phyloP scores from a whole-genome alignment of 495 filamentous ascomycete genomes.

The Neurospora discreta region DNA sequence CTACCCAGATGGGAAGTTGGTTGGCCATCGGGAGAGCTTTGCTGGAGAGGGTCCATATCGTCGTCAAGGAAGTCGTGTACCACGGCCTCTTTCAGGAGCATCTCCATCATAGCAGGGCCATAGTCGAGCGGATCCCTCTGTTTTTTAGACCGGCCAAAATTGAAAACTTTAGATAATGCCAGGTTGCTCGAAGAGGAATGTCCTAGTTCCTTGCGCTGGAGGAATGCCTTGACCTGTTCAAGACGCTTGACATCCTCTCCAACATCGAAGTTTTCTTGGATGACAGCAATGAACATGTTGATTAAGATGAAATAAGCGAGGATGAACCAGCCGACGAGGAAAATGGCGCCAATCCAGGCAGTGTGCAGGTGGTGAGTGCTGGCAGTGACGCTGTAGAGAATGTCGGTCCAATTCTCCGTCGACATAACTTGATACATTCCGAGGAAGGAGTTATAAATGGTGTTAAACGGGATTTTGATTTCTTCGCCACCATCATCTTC shows the following conservation, averaged over 20 bases:
- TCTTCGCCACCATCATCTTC: constrained; percentile 42
- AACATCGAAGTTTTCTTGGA: constrained; percentile 99
- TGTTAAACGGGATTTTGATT: constrained; percentile 65
- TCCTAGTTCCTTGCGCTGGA: constrained; percentile 82
- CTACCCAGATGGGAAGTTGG: constrained; percentile 18
- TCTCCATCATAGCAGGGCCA: constrained; percentile 78
- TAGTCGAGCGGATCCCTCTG: constrained; percentile 79
- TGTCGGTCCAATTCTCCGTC: constrained; percentile 88
- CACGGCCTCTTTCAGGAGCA: constrained; percentile 91
- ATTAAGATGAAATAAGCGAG: constrained; percentile 90
- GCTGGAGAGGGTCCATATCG: constrained; percentile 32
- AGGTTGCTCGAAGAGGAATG: constrained; percentile 49
- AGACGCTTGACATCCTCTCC: constrained; percentile 96
- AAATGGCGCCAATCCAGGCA: constrained; percentile 89
- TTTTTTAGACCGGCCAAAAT: constrained; percentile 53
- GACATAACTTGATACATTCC: constrained; percentile 99
- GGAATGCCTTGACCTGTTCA: constrained; percentile 87
- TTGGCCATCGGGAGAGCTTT: constrained; percentile 25
- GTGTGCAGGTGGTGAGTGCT: constrained; percentile 51
- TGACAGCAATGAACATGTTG: constrained; percentile 99
- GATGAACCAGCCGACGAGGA: constrained; percentile 92
- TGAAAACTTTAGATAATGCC: constrained; percentile 79
- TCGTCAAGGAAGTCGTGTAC: constrained; percentile 92
- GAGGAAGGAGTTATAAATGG: constrained; percentile 89
- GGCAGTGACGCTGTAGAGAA: constrained; percentile 72